Evolutionary conservation across 495 filamentous ascomycete species (phyloP).

Genomic region (Daldinia concentrica): DNA sequence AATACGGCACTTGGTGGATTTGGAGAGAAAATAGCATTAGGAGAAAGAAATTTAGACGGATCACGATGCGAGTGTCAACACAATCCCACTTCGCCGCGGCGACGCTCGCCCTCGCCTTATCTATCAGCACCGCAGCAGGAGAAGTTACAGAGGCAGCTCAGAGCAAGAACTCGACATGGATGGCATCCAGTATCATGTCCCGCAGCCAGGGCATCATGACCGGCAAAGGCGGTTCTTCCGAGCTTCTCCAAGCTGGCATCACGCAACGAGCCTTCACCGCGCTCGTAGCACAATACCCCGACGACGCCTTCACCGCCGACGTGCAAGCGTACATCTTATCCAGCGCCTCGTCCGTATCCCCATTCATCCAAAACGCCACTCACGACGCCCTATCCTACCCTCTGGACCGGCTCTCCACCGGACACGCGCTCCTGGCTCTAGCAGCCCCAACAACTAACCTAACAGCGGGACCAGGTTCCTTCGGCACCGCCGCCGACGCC

Average conservation of each 20-base stretch:
- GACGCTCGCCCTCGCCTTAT: conserved; percentile 17
- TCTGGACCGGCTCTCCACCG: conserved; percentile 53
- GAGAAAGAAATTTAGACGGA: not conserved
- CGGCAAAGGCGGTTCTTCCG: conserved; percentile 45
- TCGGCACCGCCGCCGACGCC: conserved; percentile 42
- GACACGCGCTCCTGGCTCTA: conserved; percentile 48
- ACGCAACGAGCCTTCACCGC: conserved; percentile 52
- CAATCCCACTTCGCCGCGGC: conserved; percentile 10
- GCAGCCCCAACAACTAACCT: conserved; percentile 23
- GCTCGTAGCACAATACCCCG: conserved; percentile 44
- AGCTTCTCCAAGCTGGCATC: conserved; percentile 53
- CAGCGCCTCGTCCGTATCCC: conserved; percentile 45
- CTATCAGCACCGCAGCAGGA: conserved; percentile 19
- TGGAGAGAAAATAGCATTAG: not conserved
- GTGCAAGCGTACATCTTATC: conserved; percentile 37
- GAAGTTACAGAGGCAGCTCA: not conserved
- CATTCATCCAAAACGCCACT: conserved; percentile 46
- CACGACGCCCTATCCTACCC: conserved; percentile 49
- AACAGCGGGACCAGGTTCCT: conserved; percentile 27
- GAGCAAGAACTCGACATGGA: conserved; percentile 50
- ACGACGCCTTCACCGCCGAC: conserved; percentile 34
- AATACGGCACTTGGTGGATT: conserved; percentile 6
- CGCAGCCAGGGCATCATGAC: conserved; percentile 54
- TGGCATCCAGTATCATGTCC: conserved; percentile 58
- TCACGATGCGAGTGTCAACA: conserved; percentile 24